Evolutionary conservation across 176 grass and related monocot species (phyloP), one percentile per base, ranked within the genome.

Genomic region (Alopecurus myosuroides): DNA sequence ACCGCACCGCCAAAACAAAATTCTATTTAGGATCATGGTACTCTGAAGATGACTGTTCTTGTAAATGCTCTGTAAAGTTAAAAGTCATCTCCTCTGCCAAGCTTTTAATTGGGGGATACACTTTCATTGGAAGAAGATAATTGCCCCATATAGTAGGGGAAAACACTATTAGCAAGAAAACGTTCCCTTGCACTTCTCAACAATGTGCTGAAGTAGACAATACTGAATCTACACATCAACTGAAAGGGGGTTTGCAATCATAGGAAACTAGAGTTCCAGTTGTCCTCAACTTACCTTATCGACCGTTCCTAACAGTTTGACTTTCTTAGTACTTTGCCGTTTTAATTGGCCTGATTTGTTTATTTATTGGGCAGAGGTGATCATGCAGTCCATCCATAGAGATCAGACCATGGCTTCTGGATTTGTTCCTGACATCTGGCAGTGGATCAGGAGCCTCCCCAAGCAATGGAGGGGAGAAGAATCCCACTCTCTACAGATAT

Each of bases 361-460:
- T 88, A 84, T 71, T 73, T 78, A 68, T 79, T 56, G 3, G n/a
- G 8, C 55, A 52, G 49, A 37, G 5, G 41, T 17, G 50, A 78
- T 73, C 41, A 73, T 33, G 52, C 18, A 70, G n/a, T 51, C 53
- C 61, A 62, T 39, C 41, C 69, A 70, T 42, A 61, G 57, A 64
- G 61, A 39, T 39, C 50, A 64, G 61, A 39, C 48, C 50, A 92
- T 92, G 91, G 42, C 62, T 40, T 85, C 91, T 71, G 58, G 34
- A 65, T 31, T 22, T 40, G 61, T 77, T 67, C 79, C 81, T 80
- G 87, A 92, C 55, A 37, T 89, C 29, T 89, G 91, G 87, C 20
- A 45, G 18, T 89, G 91, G 91, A 84, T 84, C 75, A 84, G 20
- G 15, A 84, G 41, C 28, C 87, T 92, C 34, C 87, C 91, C 55